Conservation (phyloP, 306 rosid genomes). For the Castanea crenata region DNA sequence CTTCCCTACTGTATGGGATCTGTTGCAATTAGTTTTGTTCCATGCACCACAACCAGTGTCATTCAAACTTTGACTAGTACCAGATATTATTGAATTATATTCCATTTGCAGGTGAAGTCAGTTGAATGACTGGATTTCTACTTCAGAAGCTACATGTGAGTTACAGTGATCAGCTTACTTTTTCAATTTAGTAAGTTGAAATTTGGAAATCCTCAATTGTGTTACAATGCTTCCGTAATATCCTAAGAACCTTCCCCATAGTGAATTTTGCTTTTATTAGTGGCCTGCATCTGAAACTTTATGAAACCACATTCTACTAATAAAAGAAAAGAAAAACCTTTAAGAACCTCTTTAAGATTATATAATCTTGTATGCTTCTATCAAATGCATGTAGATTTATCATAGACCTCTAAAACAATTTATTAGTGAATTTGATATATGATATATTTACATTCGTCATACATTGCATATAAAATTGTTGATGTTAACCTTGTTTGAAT, state of each 20-base stretch:
- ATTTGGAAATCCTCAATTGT: background rate
- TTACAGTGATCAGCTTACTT: conserved; percentile 17
- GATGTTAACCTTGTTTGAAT: too few species aligned
- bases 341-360: too few species aligned
- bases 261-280: background rate
- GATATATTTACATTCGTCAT: too few species aligned
- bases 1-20: background rate
- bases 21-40: background rate
- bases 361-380: too few species aligned
- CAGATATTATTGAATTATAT: background rate
- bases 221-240: conserved; percentile 3
- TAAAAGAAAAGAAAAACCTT: background rate
- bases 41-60: background rate
- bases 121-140: conserved; percentile 94
- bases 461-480: too few species aligned
- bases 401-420: background rate
- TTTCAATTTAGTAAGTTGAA: conserved; percentile 12
- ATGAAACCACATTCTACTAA: background rate
- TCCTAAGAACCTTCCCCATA: background rate
- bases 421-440: background rate
- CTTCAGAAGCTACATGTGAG: conserved; percentile 72
- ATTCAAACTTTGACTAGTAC: background rate
- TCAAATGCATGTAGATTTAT: background rate
- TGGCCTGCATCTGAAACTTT: background rate
- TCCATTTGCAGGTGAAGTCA: conserved; percentile 65